A percentile compares a stretch with the other conserved stretches of the same genome.
Evolutionary conservation across 495 filamentous ascomycete genomes (phyloP).

Genomic region (Echria macrotheca): DNA sequence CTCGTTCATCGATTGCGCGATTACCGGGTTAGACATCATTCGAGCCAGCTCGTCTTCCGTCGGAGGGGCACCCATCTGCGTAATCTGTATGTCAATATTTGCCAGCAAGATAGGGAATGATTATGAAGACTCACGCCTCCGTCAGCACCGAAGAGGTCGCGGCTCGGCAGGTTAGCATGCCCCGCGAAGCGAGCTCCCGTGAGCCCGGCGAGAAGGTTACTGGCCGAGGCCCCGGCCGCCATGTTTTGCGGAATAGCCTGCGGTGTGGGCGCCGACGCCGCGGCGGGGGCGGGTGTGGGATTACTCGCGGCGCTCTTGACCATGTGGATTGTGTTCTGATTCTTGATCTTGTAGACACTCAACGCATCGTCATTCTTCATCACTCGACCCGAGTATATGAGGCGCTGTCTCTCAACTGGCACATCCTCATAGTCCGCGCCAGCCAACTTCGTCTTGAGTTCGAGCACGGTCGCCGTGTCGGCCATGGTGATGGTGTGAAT

Average conservation of each 20-base stretch:
- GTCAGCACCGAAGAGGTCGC: conserved; percentile 90
- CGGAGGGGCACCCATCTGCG: conserved; percentile 85
- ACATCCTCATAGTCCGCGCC: conserved; percentile 75
- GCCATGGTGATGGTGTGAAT: conserved; percentile 78
- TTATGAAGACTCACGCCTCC: conserved; percentile 70
- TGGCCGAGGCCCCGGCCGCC: conserved; percentile 76
- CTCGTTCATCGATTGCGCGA: conserved; percentile 82
- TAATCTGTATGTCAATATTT: conserved; percentile 21
- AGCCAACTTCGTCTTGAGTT: conserved; percentile 85
- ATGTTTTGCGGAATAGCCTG: conserved; percentile 78
- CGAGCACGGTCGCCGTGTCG: conserved; percentile 67
- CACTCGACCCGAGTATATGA: conserved; percentile 96
- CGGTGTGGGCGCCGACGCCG: conserved; percentile 46
- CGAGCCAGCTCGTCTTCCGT: conserved; percentile 69
- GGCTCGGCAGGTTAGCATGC: conserved; percentile 79
- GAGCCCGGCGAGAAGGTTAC: conserved; percentile 82
- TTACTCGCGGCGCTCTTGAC: conserved; percentile 95
- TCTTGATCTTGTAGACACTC: conserved; percentile 85
- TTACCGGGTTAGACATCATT: conserved; percentile 82
- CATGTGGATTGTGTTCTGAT: conserved; percentile 91
- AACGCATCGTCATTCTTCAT: conserved; percentile 89
- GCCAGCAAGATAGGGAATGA: neutral
- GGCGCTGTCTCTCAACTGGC: conserved; percentile 76
- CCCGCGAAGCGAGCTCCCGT: conserved; percentile 95
- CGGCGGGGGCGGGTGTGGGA: conserved; percentile 55